A percentile compares a stretch with the other conserved stretches of the same genome.
phyloP scores from a whole-genome alignment of 1,284 basidiomycete genomes.

The Amylostereum chailletii region DNA sequence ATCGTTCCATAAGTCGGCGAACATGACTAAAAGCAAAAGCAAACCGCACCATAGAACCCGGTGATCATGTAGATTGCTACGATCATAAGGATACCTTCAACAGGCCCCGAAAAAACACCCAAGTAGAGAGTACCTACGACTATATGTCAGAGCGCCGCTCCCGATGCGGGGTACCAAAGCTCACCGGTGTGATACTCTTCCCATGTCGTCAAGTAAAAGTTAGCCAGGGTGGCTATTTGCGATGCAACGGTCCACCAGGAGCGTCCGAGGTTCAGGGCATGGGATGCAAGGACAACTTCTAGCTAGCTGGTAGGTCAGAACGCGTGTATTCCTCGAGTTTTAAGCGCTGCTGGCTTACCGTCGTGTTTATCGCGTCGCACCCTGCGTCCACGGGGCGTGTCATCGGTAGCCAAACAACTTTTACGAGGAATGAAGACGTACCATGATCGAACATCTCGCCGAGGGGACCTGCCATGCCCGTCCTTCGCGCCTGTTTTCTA shows the following conservation, averaged over 20 bases:
- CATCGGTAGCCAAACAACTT: neutral
- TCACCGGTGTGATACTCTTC: conserved; percentile 93
- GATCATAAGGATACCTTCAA: conserved; percentile 93
- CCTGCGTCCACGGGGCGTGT: conserved; percentile 29
- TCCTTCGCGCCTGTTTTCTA: conserved; percentile 91
- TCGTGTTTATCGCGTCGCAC: conserved; percentile 91
- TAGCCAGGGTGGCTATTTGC: conserved; percentile 81
- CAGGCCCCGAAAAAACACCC: conserved; percentile 92
- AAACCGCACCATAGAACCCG: conserved; percentile 55
- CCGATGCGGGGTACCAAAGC: conserved; percentile 5
- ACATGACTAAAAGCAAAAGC: neutral
- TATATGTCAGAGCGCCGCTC: neutral
- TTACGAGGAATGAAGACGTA: conserved; percentile 18
- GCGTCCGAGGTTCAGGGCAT: conserved; percentile 84
- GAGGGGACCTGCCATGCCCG: conserved; percentile 92
- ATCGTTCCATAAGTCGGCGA: neutral
- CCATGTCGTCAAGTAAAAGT: conserved; percentile 97
- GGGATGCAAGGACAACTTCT: conserved; percentile 74
- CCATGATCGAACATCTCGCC: conserved; percentile 99
- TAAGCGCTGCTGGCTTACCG: conserved; percentile 39
- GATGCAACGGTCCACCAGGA: conserved; percentile 95
- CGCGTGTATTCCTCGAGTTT: neutral
- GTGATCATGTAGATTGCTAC: conserved; percentile 73
- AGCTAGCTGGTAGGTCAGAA: conserved; percentile 38
- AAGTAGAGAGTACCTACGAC: conserved; percentile 72